These are phyloP conservation scores for Dactylellina haptotyla DNA, from an alignment of 2,329 filamentous ascomycete species.

Conservation along the genomic window DNA sequence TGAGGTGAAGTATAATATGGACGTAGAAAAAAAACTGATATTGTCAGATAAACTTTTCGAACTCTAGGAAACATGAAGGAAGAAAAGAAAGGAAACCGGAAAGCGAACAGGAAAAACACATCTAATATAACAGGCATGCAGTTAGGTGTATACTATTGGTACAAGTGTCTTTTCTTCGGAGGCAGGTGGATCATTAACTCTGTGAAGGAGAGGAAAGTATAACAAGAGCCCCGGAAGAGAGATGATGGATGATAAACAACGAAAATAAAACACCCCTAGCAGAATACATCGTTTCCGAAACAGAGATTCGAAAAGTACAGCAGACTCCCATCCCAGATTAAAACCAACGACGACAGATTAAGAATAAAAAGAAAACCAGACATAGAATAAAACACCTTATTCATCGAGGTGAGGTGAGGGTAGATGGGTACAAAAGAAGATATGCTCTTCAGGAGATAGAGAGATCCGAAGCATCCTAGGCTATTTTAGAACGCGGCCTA, in stretches of 20 bases:
- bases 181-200: neutral
- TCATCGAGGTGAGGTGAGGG: neutral
- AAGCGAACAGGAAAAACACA: constrained; percentile 21
- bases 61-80: constrained; percentile 13
- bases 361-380: neutral
- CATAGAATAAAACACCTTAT: too few relatives aligned
- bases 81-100: constrained; percentile 7
- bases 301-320: constrained; percentile 22
- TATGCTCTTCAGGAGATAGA: too few relatives aligned
- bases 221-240: neutral
- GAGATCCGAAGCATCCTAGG: neutral
- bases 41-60: constrained; percentile 32
- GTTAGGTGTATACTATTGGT: constrained; percentile 49
- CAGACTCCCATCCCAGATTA: constrained; percentile 46
- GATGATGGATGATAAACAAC: neutral
- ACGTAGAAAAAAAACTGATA: constrained; percentile 32
- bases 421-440: neutral
- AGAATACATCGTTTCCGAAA: constrained; percentile 24
- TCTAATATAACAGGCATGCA: constrained; percentile 41
- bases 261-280: constrained; percentile 13
- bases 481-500: too few relatives aligned
- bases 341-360: constrained; percentile 9
- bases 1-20: neutral
- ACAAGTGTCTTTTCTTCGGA: constrained; percentile 23
- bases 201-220: constrained; percentile 6